phyloP scores from a whole-genome alignment of 345 rosid species.

The Odontarrhena argentea region DNA sequence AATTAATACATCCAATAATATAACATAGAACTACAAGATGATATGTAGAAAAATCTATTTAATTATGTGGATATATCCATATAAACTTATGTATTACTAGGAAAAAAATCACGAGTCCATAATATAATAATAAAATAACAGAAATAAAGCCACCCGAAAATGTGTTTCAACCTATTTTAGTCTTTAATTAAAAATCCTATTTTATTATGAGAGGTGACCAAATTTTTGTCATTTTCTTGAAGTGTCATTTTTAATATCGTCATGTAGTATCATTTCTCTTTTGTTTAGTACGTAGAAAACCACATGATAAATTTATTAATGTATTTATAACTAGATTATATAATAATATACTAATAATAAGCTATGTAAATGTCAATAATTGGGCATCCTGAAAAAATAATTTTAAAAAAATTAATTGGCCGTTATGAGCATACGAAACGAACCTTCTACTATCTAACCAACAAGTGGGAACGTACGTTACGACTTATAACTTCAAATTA shows the following conservation, averaged over 20 bases:
- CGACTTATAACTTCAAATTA: slow-evolving; percentile 29
- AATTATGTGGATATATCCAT: too few species aligned
- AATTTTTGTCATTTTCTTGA: background rate
- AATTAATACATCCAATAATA: too few species aligned
- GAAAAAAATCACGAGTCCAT: background rate
- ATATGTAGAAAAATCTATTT: too few species aligned
- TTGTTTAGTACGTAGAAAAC: background rate
- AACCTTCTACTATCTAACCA: slow-evolving; percentile 23
- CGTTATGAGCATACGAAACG: slow-evolving; percentile 13
- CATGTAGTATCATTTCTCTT: background rate
- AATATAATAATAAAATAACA: background rate
- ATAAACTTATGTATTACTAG: too few species aligned
- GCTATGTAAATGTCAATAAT: background rate
- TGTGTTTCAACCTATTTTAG: background rate
- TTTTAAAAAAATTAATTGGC: background rate
- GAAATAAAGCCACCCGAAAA: background rate
- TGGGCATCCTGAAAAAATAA: background rate
- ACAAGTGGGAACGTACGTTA: slow-evolving; percentile 36
- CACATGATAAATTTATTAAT: background rate
- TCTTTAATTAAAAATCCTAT: too few species aligned
- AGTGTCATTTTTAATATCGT: background rate
- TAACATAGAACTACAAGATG: too few species aligned
- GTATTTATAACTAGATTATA: slow-evolving; percentile 1
- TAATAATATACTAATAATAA: background rate
- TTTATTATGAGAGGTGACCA: background rate